Conservation (phyloP, 1,284 basidiomycete species). For the Athelia sp. region DNA sequence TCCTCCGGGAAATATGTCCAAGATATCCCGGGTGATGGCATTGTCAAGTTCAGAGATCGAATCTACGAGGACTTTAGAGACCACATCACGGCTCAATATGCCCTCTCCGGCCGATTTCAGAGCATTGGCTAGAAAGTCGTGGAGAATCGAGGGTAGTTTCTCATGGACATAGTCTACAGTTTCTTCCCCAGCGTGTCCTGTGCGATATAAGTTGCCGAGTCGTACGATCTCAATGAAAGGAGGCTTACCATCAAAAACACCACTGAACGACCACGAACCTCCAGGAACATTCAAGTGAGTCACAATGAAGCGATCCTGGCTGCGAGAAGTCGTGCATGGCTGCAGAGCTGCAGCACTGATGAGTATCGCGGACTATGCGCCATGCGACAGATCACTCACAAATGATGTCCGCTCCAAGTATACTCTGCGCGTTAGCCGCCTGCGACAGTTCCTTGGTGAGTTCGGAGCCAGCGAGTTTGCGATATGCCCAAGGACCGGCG, state of each 20-base stretch:
- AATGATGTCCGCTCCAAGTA: slow-evolving; percentile 5
- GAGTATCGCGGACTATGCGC: too few relatives aligned
- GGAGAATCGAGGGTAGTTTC: slow-evolving; percentile 13
- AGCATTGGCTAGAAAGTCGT: slow-evolving; percentile 6
- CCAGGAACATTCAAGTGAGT: slow-evolving; percentile 18
- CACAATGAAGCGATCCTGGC: slow-evolving; percentile 25
- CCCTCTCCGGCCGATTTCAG: neutral
- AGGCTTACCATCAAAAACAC: slow-evolving; percentile 25
- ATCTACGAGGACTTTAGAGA: slow-evolving; percentile 16
- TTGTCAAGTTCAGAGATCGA: slow-evolving; percentile 32
- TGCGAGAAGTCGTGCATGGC: slow-evolving; percentile 17
- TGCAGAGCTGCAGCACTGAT: slow-evolving; percentile 16
- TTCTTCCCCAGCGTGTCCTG: slow-evolving; percentile 24
- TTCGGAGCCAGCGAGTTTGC: slow-evolving; percentile 7
- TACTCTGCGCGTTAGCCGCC: slow-evolving; percentile 7
- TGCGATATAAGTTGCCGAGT: slow-evolving; percentile 1
- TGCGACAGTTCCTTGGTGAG: slow-evolving; percentile 12
- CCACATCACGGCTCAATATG: neutral
- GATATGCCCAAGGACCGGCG: slow-evolving; percentile 8
- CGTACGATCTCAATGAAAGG: neutral
- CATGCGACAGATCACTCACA: too few relatives aligned
- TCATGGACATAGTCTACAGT: slow-evolving; percentile 16
- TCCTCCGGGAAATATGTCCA: slow-evolving; percentile 25
- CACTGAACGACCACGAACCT: slow-evolving; percentile 22
- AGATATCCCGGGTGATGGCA: slow-evolving; percentile 24